Conservation (phyloP, 208 protist species). For the Leishmania braziliensis region DNA sequence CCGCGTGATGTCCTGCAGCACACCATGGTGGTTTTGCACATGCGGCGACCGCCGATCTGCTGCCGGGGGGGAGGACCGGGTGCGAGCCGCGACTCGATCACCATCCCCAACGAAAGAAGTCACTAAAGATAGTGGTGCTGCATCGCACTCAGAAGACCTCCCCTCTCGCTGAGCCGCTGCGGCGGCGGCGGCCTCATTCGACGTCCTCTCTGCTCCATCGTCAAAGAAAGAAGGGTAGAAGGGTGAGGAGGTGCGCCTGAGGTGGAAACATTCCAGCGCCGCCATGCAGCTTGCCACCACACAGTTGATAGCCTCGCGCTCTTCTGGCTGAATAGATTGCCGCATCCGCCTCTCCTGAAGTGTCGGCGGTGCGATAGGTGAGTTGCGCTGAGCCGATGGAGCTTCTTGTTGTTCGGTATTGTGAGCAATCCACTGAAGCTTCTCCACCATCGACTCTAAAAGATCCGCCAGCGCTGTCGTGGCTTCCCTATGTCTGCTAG, state of each 20-base stretch:
- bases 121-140: not conserved
- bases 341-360: not conserved
- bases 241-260: not conserved
- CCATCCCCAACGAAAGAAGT: not conserved
- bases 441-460: constrained; percentile 3
- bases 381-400: too few species aligned
- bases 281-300: constrained; percentile 17
- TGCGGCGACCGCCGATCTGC: too few species aligned
- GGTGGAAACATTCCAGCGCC: constrained; percentile 11
- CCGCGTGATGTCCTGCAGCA: too few species aligned
- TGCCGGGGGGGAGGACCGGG: not conserved
- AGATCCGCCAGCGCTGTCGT: not conserved
- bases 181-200: not conserved
- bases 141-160: not conserved
- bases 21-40: too few species aligned
- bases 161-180: not conserved
- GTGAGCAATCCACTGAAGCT: constrained; percentile 6
- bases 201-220: not conserved
- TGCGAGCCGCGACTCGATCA: too few species aligned
- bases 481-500: not conserved
- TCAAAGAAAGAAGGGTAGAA: not conserved
- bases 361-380: not conserved
- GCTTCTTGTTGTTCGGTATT: not conserved
- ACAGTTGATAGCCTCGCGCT: constrained; percentile 14
- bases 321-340: not conserved